Evolutionary conservation across 148 eudicot species (phyloP).

Genomic region (Pouteria glomerata): DNA sequence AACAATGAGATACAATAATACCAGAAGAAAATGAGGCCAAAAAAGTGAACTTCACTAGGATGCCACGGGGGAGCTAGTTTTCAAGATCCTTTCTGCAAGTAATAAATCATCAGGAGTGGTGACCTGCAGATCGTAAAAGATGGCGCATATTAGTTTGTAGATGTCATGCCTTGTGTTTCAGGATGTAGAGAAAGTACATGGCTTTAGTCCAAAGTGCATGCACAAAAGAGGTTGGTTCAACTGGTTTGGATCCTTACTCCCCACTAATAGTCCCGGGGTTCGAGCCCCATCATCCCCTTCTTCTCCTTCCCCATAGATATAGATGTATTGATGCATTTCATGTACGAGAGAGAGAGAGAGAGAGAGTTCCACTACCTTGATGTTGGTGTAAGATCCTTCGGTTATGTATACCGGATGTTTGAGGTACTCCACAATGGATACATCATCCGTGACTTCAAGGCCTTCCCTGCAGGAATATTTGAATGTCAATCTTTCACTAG

Average conservation of each 20-base stretch:
- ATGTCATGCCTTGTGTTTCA: too few species aligned
- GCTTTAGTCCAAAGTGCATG: not conserved
- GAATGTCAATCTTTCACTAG: not conserved
- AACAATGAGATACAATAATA: not conserved
- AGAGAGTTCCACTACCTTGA: conserved; percentile 54
- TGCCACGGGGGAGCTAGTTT: conserved; percentile 23
- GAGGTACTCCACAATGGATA: conserved; percentile 95
- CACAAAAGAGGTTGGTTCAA: too few species aligned
- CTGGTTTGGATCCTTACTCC: too few species aligned
- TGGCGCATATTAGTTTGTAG: not conserved
- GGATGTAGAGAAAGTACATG: too few species aligned
- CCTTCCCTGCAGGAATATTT: conserved; percentile 33
- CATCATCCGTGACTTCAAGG: conserved; percentile 96
- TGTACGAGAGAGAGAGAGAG: too few species aligned
- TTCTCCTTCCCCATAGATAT: too few species aligned
- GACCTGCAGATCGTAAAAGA: conserved; percentile 44
- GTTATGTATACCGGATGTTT: conserved; percentile 89
- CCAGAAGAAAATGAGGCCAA: not conserved
- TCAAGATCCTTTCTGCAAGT: conserved; percentile 84
- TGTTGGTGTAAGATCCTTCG: conserved; percentile 91
- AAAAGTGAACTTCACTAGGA: conserved; percentile 6
- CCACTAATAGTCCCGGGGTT: too few species aligned
- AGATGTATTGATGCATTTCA: too few species aligned
- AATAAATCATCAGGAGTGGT: conserved; percentile 96
- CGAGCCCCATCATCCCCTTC: too few species aligned